A percentile compares a stretch with the other conserved stretches of the same genome.
These are phyloP conservation scores for Calonectria fujianensis DNA, from an alignment of 2,329 filamentous ascomycete species.

Conservation along the genomic window DNA sequence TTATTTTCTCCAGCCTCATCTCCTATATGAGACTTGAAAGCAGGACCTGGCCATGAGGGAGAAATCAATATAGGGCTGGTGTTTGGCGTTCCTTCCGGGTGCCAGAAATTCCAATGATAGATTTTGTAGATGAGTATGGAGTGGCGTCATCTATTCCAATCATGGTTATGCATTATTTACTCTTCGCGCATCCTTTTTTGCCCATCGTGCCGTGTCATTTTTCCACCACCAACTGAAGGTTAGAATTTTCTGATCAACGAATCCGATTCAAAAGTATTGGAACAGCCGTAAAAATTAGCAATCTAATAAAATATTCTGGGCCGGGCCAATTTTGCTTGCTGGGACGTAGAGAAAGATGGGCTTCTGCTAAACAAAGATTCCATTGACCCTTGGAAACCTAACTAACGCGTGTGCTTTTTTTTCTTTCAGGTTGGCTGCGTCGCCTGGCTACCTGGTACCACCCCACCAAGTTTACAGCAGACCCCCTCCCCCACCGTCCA, in stretches of 20 bases:
- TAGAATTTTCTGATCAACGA: neutral
- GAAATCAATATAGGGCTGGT: neutral
- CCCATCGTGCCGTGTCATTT: neutral
- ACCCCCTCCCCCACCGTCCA: conserved; percentile 54
- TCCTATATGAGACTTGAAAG: neutral
- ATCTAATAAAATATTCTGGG: neutral
- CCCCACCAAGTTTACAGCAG: conserved; percentile 26
- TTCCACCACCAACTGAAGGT: neutral
- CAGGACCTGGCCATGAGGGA: neutral
- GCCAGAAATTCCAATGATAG: neutral
- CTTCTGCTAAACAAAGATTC: neutral
- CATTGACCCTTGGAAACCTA: conserved; percentile 11
- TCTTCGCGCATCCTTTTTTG: neutral
- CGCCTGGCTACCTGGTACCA: conserved; percentile 29
- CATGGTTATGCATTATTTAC: neutral
- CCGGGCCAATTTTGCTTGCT: neutral
- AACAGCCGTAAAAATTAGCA: neutral
- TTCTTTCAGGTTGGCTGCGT: conserved; percentile 16
- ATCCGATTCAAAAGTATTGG: neutral
- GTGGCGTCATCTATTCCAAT: neutral
- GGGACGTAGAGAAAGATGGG: neutral
- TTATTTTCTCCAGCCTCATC: neutral
- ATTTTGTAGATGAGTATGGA: neutral
- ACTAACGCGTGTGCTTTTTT: conserved; percentile 28
- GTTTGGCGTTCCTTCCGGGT: neutral